Evolutionary conservation across 2,329 filamentous ascomycete genomes (phyloP), one percentile per base, ranked within the genome.

Genomic region (Alternaria longipes): DNA sequence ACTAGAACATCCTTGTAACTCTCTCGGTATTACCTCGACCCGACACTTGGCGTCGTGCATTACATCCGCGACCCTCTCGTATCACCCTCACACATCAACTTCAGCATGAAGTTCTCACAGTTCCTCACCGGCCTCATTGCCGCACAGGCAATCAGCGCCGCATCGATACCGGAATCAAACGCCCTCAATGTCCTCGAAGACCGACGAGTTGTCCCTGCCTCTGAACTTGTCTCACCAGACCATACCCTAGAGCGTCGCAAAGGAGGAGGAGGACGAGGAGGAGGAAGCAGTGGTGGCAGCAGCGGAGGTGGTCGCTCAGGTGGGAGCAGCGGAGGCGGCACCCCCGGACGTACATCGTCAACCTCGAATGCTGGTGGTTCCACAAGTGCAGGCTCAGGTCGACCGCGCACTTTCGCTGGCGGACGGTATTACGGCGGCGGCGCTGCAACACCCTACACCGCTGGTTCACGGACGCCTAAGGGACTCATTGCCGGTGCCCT

Each of bases 371-470:
- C 65, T 5, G 80, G 81, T 45, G 79, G 80, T 30, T 38, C 70
- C 8, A 89, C 89, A 4, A 82, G 78, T 5, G 78, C 82, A 7
- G 89, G 90, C 60, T 86, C 84, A 53, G 89, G 90, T 84, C 1
- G 69, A 80, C 7, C 60, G 16, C 87, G 87, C 4, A 62, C 72
- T 1, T 92, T 85, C 70, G 89, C 87, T 45, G 87, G 88, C 38
- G 89, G 89, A 8, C 70, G 74, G 53, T 91, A 85, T 76, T 93
- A 93, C 72, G 85, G 86, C 38, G 91, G 91, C 50, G 78, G 78
- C 24, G 84, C 88, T 0, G 62, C 80, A 3, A 73, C 75, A 0
- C 90, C 91, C 2, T 94, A 91, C 78, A 62, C 69, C 2, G 66
- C 90, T 3, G 90, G 89, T 7, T n/a, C 40, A 0, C 60, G 58